Base-by-base conservation (phyloP, 148 eudicot species). In the Cornus controversa region DNA sequence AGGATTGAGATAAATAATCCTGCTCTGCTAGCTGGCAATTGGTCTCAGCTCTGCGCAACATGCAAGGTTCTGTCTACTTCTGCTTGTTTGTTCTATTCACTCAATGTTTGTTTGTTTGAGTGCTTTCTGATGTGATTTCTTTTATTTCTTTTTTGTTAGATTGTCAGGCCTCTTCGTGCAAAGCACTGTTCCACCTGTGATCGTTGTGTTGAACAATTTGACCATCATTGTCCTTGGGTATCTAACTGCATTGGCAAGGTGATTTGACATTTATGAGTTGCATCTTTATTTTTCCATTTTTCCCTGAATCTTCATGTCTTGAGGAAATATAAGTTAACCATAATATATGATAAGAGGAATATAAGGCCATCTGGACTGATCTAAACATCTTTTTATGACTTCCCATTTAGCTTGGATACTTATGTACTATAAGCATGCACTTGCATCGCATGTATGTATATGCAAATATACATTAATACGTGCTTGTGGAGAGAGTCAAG, bases 191-290 rank as follows among this genome's bases (percentile, higher is more conserved):
- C 99, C 58, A 96, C 95, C 13, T 96, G 99, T 85, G 98, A 96
- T 84, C 97, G 98, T 27, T 93, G 99, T 84, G 99, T 96, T 76
- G 99, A 96, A 84, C 99, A 96, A 81, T 96, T 96, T 85, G 99
- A 96, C 80, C 99, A 96, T 84, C 98, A 96, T 83, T 96, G 99
- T 80, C 99, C 99, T 68, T 96, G 99, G 99, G 97, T 96, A 11
- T 96, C 98, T 71, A 96, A 96, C 78, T 93, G 99, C 77, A 73
- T 96, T 75, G 99, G 98, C 86, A 96, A 96, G 99, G 98, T 96
- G 78, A 72, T 78, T 72, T 58, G 28, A 8, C 16, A 24, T 67
- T 73, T 15, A 26, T 40, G 64, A 76, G 60, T 71, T 81, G 66
- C 34, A 67, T 81, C 42, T 34, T 64, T n/a, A 34, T 68, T 62